A percentile compares a stretch with the other conserved stretches of the same genome.
Evolutionary conservation across 768 basidiomycete species (phyloP).

Genomic region (Naganishia vaughanmartiniae): DNA sequence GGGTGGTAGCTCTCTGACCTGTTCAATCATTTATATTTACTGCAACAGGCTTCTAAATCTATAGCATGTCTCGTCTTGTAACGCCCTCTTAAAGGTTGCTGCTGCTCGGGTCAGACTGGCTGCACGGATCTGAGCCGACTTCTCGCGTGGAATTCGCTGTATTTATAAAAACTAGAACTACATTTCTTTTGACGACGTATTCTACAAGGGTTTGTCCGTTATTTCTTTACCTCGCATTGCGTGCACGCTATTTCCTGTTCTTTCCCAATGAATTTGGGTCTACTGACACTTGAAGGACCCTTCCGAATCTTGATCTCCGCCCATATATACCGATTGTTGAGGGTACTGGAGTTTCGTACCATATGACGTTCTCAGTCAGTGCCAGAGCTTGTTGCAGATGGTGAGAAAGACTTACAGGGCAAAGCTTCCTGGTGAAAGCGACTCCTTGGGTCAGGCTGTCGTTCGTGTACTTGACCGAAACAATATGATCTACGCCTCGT

Average conservation of each 20-base stretch:
- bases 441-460: background rate
- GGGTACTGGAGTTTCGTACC: background rate
- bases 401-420: background rate
- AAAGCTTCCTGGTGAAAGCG: background rate
- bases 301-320: constrained; percentile 13
- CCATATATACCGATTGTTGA: constrained; percentile 2
- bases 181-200: background rate
- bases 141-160: background rate
- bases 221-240: background rate
- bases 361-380: background rate
- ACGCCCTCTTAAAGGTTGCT: background rate
- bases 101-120: too few species aligned
- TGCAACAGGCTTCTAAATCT: too few species aligned
- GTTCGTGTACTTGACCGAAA: constrained; percentile 8
- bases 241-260: background rate
- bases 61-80: background rate
- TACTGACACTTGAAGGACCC: constrained; percentile 4
- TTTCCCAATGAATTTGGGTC: too few species aligned
- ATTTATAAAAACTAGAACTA: background rate
- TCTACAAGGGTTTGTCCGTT: background rate
- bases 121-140: background rate
- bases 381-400: too few species aligned
- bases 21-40: too few species aligned
- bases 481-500: constrained; percentile 2
- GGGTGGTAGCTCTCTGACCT: background rate